phyloP scores from a whole-genome alignment of 2,329 filamentous ascomycete genomes.

The Alternaria novae-zelandiae region DNA sequence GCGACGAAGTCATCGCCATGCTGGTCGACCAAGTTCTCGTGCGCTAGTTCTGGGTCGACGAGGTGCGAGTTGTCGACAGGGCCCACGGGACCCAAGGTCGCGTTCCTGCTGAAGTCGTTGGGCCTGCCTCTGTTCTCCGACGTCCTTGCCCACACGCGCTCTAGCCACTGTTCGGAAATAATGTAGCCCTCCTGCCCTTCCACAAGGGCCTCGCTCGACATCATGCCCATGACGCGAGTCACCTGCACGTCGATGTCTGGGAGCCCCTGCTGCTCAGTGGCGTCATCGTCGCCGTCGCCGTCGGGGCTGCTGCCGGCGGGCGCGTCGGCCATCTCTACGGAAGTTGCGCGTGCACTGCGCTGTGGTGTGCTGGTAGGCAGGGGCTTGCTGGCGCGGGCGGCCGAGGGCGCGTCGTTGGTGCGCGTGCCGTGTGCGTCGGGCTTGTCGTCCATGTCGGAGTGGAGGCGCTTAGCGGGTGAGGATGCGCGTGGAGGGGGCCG shows the following conservation, averaged over 20 bases:
- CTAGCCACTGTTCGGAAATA: constrained; percentile 81
- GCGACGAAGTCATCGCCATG: constrained; percentile 68
- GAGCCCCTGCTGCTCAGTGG: constrained; percentile 22
- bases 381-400: constrained; percentile 36
- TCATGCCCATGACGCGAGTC: constrained; percentile 69
- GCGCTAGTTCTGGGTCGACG: constrained; percentile 35
- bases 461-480: constrained; percentile 62
- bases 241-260: constrained; percentile 70
- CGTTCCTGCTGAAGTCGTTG: constrained; percentile 64
- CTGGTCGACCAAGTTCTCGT: constrained; percentile 41
- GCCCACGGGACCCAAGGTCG: constrained; percentile 69
- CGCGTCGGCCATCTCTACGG: constrained; percentile 54
- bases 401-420: constrained; percentile 31
- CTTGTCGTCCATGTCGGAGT: constrained; percentile 60
- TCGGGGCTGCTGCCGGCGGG: constrained; percentile 37
- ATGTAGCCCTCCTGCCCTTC: constrained; percentile 80
- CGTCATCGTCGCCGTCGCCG: constrained; percentile 36
- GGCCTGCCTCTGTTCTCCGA: constrained; percentile 46
- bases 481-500: constrained; percentile 51
- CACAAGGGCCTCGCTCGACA: constrained; percentile 59
- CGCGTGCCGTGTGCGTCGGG: constrained; percentile 1
- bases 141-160: constrained; percentile 48
- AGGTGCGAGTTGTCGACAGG: constrained; percentile 89
- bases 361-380: constrained; percentile 19
- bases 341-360: constrained; percentile 45